phyloP scores from a whole-genome alignment of 768 basidiomycete genomes.

The Auricularia cornea region DNA sequence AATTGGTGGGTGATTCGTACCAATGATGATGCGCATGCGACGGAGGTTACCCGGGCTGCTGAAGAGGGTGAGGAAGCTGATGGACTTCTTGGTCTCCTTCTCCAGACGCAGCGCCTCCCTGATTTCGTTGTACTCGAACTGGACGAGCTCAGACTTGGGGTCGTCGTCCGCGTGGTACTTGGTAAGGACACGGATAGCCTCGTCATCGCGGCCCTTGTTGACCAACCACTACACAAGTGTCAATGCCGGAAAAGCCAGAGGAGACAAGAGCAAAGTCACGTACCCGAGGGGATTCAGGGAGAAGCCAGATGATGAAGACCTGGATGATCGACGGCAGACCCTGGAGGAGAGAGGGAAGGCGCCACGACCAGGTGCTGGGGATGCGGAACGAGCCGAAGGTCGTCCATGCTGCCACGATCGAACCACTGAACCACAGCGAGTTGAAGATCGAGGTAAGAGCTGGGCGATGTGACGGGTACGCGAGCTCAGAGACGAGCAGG shows the following conservation, averaged over 20 bases:
- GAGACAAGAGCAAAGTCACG: background rate
- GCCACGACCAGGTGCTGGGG: slow-evolving; percentile 66
- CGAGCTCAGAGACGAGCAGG: slow-evolving; percentile 76
- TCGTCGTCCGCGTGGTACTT: slow-evolving; percentile 81
- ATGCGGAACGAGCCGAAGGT: slow-evolving; percentile 77
- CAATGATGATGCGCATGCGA: slow-evolving; percentile 65
- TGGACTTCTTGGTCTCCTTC: slow-evolving; percentile 37
- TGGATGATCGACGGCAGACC: slow-evolving; percentile 61
- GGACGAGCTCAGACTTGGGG: slow-evolving; percentile 38
- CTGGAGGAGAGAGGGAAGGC: slow-evolving; percentile 70
- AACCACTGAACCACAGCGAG: slow-evolving; percentile 80
- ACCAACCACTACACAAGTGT: slow-evolving; percentile 52
- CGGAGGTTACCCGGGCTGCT: slow-evolving; percentile 60
- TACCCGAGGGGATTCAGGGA: slow-evolving; percentile 34
- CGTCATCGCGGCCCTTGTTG: slow-evolving; percentile 59
- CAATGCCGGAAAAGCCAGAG: background rate
- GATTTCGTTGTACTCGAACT: slow-evolving; percentile 74
- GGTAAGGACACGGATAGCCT: slow-evolving; percentile 63
- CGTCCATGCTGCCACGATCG: slow-evolving; percentile 80
- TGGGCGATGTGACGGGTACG: slow-evolving; percentile 76
- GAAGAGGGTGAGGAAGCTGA: slow-evolving; percentile 65
- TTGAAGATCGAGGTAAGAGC: slow-evolving; percentile 73
- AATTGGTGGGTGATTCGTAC: no score
- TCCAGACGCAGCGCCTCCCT: slow-evolving; percentile 51
- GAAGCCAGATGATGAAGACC: slow-evolving; percentile 54